A percentile compares a stretch with the other conserved stretches of the same genome.
Evolutionary conservation across 305 asterid species (phyloP).

Genomic region (Nicotiana rustica): DNA sequence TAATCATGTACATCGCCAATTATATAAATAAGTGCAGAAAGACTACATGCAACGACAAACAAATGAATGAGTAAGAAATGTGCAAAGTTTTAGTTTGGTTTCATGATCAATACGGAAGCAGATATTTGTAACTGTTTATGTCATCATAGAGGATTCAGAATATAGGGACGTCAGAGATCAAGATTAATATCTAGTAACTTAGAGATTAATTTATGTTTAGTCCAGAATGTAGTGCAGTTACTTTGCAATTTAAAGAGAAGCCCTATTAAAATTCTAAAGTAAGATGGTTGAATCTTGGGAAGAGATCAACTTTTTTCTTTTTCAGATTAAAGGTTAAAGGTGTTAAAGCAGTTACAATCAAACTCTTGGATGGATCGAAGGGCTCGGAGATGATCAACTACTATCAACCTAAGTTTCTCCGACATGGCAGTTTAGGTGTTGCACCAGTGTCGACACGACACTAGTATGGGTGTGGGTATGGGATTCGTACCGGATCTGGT

Average conservation of each 20-base stretch:
- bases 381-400: background rate
- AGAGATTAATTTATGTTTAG: background rate
- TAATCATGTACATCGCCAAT: background rate
- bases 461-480: too few species aligned
- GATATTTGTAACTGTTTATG: background rate
- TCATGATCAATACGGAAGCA: background rate
- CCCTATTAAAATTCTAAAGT: background rate
- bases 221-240: background rate
- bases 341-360: constrained; percentile 10
- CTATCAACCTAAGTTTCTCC: background rate
- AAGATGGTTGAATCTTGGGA: background rate
- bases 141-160: background rate
- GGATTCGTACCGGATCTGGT: too few species aligned
- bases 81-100: background rate
- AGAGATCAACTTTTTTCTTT: background rate
- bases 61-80: background rate
- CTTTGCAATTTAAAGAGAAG: background rate
- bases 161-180: background rate
- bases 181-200: background rate
- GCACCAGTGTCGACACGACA: too few species aligned
- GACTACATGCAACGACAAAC: background rate
- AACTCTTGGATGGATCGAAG: constrained; percentile 14
- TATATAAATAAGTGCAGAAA: background rate
- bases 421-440: too few species aligned
- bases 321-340: background rate